These are phyloP conservation scores for Ceratocystis variospora DNA, from an alignment of 2,329 filamentous ascomycete genomes.

Conservation along the genomic window DNA sequence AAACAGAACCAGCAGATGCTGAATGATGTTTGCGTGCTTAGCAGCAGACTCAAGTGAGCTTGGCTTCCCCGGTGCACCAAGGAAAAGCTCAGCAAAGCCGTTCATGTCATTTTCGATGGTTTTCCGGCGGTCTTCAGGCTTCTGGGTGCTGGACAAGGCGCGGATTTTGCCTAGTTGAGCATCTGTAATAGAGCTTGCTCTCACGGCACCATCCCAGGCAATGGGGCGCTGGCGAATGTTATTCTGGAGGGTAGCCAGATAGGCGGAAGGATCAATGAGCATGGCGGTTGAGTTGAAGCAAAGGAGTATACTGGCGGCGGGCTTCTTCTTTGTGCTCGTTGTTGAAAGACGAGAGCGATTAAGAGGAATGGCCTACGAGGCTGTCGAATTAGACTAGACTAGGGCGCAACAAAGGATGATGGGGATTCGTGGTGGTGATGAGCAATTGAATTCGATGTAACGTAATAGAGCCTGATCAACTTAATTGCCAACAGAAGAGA, in stretches of 20 bases:
- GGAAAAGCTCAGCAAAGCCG: conserved; percentile 67
- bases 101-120: conserved; percentile 66
- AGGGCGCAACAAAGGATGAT: conserved; percentile 6
- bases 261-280: conserved; percentile 85
- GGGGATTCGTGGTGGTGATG: background rate
- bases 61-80: conserved; percentile 55
- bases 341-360: background rate
- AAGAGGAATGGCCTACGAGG: conserved; percentile 9
- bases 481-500: background rate
- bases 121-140: conserved; percentile 66
- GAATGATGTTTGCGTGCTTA: conserved; percentile 78
- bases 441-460: background rate
- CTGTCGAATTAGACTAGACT: conserved; percentile 7
- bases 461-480: background rate
- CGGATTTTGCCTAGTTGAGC: conserved; percentile 91
- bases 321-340: background rate
- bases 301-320: background rate
- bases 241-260: conserved; percentile 74
- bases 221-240: conserved; percentile 94
- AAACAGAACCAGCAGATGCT: conserved; percentile 84
- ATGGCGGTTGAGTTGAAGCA: conserved; percentile 33
- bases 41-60: conserved; percentile 72
- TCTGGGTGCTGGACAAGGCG: conserved; percentile 89
- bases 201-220: conserved; percentile 92
- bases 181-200: conserved; percentile 86